Evolutionary conservation across 257 asterid genomes (phyloP).

Genomic region (Rehmannia glutinosa): DNA sequence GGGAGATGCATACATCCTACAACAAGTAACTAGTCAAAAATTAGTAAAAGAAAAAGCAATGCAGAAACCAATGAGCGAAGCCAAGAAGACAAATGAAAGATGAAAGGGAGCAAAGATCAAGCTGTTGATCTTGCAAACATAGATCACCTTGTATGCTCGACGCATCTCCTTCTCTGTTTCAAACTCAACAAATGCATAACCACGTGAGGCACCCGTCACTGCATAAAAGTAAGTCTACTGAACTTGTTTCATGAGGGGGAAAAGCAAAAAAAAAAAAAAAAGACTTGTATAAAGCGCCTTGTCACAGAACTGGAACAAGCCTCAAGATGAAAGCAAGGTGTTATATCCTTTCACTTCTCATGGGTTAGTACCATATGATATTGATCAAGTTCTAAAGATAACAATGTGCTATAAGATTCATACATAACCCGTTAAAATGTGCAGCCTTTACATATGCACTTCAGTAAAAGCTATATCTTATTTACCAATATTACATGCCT

Average conservation of each 20-base stretch:
- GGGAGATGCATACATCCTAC: not conserved
- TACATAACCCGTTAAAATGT: too few relatives aligned
- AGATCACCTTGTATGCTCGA: slow-evolving; percentile 71
- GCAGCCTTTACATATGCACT: too few relatives aligned
- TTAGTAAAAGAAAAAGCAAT: not conserved
- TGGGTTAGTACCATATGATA: not conserved
- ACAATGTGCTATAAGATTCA: not conserved
- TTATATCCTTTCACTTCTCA: slow-evolving; percentile 10
- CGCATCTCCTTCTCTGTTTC: slow-evolving; percentile 86
- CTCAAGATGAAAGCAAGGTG: not conserved
- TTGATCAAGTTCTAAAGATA: not conserved
- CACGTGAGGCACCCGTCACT: slow-evolving; percentile 96
- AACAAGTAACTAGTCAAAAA: not conserved
- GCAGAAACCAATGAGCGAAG: not conserved
- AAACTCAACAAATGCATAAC: slow-evolving; percentile 92
- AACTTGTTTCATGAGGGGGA: slow-evolving; percentile 3
- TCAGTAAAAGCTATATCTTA: too few relatives aligned
- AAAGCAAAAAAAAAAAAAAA: not conserved
- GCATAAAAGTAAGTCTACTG: slow-evolving; percentile 19
- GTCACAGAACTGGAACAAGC: not conserved
- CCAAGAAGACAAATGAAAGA: not conserved
- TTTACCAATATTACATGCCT: too few relatives aligned
- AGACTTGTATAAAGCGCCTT: not conserved
- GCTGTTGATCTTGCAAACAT: too few relatives aligned
- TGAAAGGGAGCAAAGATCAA: not conserved